phyloP scores from a whole-genome alignment of 805 yeast species.

The Candida sphagnicola region DNA sequence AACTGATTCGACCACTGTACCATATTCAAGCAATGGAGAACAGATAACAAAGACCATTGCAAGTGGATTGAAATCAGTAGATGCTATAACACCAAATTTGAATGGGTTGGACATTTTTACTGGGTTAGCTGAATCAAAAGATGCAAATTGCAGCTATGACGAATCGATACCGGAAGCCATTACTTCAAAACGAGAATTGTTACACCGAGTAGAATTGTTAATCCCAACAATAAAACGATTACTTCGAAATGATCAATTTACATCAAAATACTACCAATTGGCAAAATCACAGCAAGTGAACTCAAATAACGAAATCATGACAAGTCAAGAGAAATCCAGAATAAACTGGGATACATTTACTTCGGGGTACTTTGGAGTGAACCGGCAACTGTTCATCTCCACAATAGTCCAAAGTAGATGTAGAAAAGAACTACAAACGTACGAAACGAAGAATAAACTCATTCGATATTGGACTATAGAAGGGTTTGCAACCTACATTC shows the following conservation, averaged over 20 bases:
- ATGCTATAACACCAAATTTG: too few species aligned
- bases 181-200: constrained; percentile 27
- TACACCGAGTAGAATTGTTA: constrained; percentile 23
- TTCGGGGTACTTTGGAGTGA: constrained; percentile 61
- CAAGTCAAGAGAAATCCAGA: constrained; percentile 43
- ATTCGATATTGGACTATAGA: constrained; percentile 58
- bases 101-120: constrained; percentile 9
- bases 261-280: constrained; percentile 46
- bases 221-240: constrained; percentile 32
- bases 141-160: constrained; percentile 12
- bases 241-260: constrained; percentile 36
- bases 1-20: too few species aligned
- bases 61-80: too few species aligned
- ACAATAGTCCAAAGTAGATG: constrained; percentile 33
- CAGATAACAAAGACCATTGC: too few species aligned
- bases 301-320: constrained; percentile 42
- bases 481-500: constrained; percentile 52
- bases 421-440: constrained; percentile 22
- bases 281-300: constrained; percentile 41
- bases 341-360: constrained; percentile 43
- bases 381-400: constrained; percentile 52
- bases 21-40: too few species aligned
- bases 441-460: constrained; percentile 35
- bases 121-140: constrained; percentile 8
- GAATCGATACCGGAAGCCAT: constrained; percentile 19